Conservation (phyloP, 1,284 basidiomycete species). For the Phlebopus sp. region DNA sequence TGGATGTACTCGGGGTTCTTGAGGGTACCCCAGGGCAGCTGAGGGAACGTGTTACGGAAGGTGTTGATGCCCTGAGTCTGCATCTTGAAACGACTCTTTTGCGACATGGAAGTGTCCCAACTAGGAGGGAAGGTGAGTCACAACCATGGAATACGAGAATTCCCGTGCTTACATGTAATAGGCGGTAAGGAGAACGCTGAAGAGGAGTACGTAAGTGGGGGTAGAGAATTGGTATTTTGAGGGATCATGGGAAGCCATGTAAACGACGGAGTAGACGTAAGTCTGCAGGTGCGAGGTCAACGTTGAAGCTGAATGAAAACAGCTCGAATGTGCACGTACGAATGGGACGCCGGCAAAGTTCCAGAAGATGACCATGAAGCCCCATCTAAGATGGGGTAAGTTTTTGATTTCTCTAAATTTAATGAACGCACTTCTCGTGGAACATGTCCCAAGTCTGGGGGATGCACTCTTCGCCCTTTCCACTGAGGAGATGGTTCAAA, state of each 20-base stretch:
- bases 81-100: constrained; percentile 98
- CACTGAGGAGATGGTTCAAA: constrained; percentile 32
- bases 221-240: constrained; percentile 86
- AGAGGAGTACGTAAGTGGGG: constrained; percentile 68
- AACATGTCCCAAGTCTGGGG: constrained; percentile 99
- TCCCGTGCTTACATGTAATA: constrained; percentile 68
- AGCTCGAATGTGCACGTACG: constrained; percentile 42
- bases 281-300: constrained; percentile 52
- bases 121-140: constrained; percentile 37
- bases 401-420: neutral
- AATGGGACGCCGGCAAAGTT: constrained; percentile 94
- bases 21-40: constrained; percentile 84
- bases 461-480: constrained; percentile 94
- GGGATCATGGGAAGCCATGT: constrained; percentile 95
- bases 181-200: constrained; percentile 73
- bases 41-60: constrained; percentile 91
- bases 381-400: constrained; percentile 50
- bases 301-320: neutral
- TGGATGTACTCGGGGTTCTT: constrained; percentile 90
- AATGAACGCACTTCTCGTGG: constrained; percentile 74
- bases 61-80: constrained; percentile 87
- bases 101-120: constrained; percentile 94
- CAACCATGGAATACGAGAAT: constrained; percentile 11
- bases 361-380: constrained; percentile 96
- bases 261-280: constrained; percentile 95